A percentile compares a stretch with the other conserved stretches of the same genome.
Conservation (phyloP, 495 filamentous ascomycete species). For the Choiromyces venosus region DNA sequence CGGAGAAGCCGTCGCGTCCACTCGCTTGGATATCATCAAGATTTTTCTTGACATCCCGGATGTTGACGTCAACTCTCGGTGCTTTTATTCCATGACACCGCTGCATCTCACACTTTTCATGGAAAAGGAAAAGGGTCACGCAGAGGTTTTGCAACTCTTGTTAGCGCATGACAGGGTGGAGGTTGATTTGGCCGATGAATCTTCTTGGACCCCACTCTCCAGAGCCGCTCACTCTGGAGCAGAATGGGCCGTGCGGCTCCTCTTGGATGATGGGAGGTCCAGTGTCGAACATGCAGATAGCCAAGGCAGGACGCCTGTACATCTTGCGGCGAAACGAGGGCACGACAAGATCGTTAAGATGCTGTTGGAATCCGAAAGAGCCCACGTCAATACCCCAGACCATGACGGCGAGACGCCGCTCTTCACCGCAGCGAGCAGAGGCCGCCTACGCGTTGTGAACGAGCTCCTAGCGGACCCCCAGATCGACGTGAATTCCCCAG, state of each 20-base stretch:
- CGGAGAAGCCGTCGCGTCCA: not conserved
- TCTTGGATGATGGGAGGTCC: not conserved
- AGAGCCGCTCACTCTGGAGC: not conserved
- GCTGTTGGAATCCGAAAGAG: not conserved
- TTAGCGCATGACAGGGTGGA: not conserved
- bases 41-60: not conserved
- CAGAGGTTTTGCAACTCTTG: not conserved
- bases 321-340: not conserved
- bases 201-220: not conserved
- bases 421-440: not conserved
- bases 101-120: not conserved
- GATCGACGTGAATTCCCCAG: not conserved
- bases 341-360: not conserved
- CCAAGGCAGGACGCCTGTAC: not conserved
- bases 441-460: not conserved
- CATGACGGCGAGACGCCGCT: not conserved
- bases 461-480: not conserved
- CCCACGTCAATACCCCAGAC: not conserved
- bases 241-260: not conserved
- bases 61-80: not conserved
- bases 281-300: not conserved
- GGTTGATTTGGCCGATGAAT: not conserved
- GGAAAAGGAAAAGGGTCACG: not conserved
- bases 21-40: not conserved
- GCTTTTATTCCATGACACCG: not conserved